Evolutionary conservation across 2,329 filamentous ascomycete species (phyloP).

Genomic region (Sarocladiaceae sp.): DNA sequence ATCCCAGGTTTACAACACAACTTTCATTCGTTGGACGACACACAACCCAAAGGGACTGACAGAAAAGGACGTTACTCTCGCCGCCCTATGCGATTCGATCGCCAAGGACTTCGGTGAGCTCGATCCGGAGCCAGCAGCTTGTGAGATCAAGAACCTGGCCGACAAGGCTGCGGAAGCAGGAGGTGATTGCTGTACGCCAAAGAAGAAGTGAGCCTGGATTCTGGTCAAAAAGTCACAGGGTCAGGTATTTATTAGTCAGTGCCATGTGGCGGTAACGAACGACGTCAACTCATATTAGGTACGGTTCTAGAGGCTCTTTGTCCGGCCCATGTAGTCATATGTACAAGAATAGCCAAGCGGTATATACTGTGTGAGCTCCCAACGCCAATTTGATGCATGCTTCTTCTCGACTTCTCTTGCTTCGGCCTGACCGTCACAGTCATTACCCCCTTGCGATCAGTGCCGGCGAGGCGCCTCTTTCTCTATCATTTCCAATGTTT

Average conservation of each 20-base stretch:
- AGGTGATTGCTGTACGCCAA: slow-evolving; percentile 50
- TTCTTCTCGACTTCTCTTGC: no score
- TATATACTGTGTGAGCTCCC: slow-evolving; percentile 5
- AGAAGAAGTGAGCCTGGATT: slow-evolving; percentile 27
- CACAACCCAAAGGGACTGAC: slow-evolving; percentile 62
- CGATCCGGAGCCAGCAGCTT: slow-evolving; percentile 25
- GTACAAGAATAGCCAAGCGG: slow-evolving; percentile 8
- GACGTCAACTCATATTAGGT: slow-evolving; percentile 26
- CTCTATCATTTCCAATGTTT: neutral
- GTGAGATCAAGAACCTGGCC: slow-evolving; percentile 36
- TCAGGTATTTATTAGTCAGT: neutral
- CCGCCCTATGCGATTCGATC: slow-evolving; percentile 53
- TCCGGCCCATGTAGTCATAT: slow-evolving; percentile 4
- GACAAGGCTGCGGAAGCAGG: slow-evolving; percentile 36
- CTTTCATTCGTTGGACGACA: slow-evolving; percentile 67
- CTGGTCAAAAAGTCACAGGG: no score
- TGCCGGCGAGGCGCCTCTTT: neutral
- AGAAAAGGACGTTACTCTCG: slow-evolving; percentile 55
- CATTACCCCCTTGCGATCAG: neutral
- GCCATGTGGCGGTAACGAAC: slow-evolving; percentile 15
- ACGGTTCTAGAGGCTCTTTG: slow-evolving; percentile 21
- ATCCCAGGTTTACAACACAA: slow-evolving; percentile 61
- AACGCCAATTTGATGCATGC: slow-evolving; percentile 7
- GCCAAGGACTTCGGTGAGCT: slow-evolving; percentile 52
- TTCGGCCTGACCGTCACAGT: neutral